Percentiles rank a stretch among this genome's conserved stretches.
phyloP scores from a whole-genome alignment of 441 rosid species.

The Flueggea neowawraea region DNA sequence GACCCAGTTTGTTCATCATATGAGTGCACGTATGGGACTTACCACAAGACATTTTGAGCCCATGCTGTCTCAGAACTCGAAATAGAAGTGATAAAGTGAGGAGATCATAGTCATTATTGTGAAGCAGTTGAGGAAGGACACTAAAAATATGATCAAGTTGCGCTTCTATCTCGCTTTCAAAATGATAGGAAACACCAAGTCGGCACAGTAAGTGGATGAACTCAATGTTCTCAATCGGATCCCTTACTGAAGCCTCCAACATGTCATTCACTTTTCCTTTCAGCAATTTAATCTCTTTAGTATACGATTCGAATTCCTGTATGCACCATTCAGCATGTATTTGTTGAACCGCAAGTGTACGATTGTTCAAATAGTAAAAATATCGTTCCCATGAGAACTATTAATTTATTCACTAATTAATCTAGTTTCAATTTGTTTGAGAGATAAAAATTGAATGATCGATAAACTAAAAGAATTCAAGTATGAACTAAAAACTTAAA shows the following conservation, averaged over 20 bases:
- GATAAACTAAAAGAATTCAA: background rate
- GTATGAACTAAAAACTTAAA: too few species aligned
- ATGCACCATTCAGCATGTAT: background rate
- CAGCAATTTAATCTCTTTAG: background rate
- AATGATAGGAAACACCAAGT: conserved; percentile 22
- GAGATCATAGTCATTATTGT: conserved; percentile 5
- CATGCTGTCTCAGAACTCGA: conserved; percentile 14
- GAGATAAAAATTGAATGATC: too few species aligned
- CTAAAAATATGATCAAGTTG: background rate
- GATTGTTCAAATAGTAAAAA: too few species aligned
- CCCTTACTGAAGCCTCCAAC: background rate
- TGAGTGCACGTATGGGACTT: background rate
- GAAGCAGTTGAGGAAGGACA: background rate
- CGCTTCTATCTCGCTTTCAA: conserved; percentile 13
- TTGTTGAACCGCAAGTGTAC: too few species aligned
- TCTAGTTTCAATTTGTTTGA: too few species aligned
- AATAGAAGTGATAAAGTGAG: background rate
- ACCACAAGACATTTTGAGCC: conserved; percentile 13
- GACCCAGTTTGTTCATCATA: background rate
- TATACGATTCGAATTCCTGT: conserved; percentile 12
- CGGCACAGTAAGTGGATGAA: conserved; percentile 16
- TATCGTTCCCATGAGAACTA: too few species aligned
- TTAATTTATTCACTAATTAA: too few species aligned
- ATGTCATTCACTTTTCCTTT: conserved; percentile 4
- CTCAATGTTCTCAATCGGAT: conserved; percentile 3